Evolutionary conservation across 495 filamentous ascomycete species (phyloP).

Genomic region (Elaphomyces granulatus): DNA sequence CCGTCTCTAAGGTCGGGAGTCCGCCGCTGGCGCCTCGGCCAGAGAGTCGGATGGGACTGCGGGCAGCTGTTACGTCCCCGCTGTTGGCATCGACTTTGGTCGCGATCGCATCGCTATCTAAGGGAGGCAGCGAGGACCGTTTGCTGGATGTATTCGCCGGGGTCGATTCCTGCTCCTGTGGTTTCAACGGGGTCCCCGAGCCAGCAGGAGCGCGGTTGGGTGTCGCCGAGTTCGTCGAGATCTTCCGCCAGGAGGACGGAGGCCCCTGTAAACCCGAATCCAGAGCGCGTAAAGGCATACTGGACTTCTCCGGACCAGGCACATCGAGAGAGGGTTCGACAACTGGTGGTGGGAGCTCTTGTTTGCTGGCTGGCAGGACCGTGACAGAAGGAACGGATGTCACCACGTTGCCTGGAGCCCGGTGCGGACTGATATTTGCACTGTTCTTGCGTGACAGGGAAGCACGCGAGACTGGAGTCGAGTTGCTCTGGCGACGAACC

Average conservation of each 20-base stretch:
- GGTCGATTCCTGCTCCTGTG: constrained; percentile 24
- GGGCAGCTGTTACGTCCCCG: constrained; percentile 18
- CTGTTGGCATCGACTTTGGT: constrained; percentile 13
- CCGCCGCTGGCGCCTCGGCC: constrained; percentile 51
- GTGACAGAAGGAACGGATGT: constrained; percentile 40
- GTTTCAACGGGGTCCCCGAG: constrained; percentile 13
- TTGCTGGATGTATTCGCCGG: constrained; percentile 33
- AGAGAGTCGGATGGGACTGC: constrained; percentile 14
- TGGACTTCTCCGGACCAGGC: constrained; percentile 47
- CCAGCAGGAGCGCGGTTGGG: constrained; percentile 13
- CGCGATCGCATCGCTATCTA: constrained; percentile 16
- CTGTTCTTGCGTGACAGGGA: constrained; percentile 54
- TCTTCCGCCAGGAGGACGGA: constrained; percentile 39
- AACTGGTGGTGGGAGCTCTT: constrained; percentile 39
- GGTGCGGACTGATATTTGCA: constrained; percentile 53
- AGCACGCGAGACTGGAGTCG: constrained; percentile 18
- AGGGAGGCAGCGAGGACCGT: constrained; percentile 15
- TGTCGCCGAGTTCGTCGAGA: constrained; percentile 55
- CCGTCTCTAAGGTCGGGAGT: constrained; percentile 69
- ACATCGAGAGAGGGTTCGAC: constrained; percentile 43
- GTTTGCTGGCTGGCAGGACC: constrained; percentile 45
- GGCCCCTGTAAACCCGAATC: neutral
- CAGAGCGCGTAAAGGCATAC: constrained; percentile 46
- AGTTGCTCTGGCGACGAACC: constrained; percentile 18
- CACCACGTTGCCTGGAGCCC: constrained; percentile 28